These are phyloP conservation scores for Ogataea siamensis DNA, from an alignment of 805 yeast species.

Conservation along the genomic window DNA sequence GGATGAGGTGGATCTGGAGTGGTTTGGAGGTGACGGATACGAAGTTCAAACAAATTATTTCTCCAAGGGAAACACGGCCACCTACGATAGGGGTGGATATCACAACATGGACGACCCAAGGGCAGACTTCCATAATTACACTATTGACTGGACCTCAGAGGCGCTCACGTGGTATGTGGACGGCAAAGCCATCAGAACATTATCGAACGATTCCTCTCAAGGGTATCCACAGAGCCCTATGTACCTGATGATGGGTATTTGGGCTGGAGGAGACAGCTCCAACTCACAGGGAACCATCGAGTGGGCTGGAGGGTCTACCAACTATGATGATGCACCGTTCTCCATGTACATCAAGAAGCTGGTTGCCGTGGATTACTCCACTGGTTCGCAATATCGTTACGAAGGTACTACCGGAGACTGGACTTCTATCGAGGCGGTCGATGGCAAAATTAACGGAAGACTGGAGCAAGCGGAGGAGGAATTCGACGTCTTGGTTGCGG, in stretches of 20 bases:
- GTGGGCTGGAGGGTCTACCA: conserved; percentile 81
- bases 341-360: conserved; percentile 60
- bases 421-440: conserved; percentile 54
- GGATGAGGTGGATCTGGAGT: conserved; percentile 88
- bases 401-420: conserved; percentile 55
- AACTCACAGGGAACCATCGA: conserved; percentile 67
- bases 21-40: conserved; percentile 76
- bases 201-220: conserved; percentile 49
- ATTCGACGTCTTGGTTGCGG: conserved; percentile 38
- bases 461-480: conserved; percentile 42
- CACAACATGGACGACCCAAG: conserved; percentile 60
- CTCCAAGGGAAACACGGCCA: conserved; percentile 73
- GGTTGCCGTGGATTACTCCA: conserved; percentile 65
- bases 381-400: conserved; percentile 58
- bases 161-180: conserved; percentile 69
- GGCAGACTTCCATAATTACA: conserved; percentile 66
- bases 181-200: conserved; percentile 64
- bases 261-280: conserved; percentile 80
- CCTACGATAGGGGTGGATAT: conserved; percentile 78
- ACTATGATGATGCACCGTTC: conserved; percentile 65
- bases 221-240: conserved; percentile 95
- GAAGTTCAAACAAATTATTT: conserved; percentile 79
- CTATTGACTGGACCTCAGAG: conserved; percentile 79
- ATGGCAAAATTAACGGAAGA: conserved; percentile 65
- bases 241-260: conserved; percentile 63